A percentile compares a stretch with the other conserved stretches of the same genome.
Evolutionary conservation across 306 rosid species (phyloP).

Genomic region (Vachellia collinsii): DNA sequence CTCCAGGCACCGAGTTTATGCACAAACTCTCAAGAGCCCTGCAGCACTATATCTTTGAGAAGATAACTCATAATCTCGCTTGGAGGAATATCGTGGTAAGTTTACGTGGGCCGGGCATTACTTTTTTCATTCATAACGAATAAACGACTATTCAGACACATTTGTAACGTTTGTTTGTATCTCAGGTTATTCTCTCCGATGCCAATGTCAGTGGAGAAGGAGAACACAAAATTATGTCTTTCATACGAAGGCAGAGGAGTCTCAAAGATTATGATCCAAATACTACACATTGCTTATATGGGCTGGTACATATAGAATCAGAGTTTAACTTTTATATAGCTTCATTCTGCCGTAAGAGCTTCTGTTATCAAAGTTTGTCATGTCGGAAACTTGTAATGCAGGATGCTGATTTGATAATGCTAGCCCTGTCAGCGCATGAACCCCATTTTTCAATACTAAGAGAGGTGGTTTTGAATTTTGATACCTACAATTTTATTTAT

Average conservation of each 20-base stretch:
- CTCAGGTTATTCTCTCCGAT: constrained; percentile 9
- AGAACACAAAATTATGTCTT: constrained; percentile 63
- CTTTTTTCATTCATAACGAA: not conserved
- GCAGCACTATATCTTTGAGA: constrained; percentile 26
- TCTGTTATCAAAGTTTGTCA: not conserved
- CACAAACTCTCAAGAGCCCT: constrained; percentile 53
- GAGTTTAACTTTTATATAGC: not conserved
- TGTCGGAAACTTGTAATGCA: constrained; percentile 30
- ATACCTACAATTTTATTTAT: not conserved
- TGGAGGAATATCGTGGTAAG: constrained; percentile 56
- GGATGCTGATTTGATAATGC: constrained; percentile 72
- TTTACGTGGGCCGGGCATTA: not conserved
- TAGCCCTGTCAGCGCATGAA: constrained; percentile 62
- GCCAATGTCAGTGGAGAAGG: constrained; percentile 75
- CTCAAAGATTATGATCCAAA: constrained; percentile 51
- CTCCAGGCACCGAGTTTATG: constrained; percentile 75
- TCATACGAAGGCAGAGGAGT: constrained; percentile 47
- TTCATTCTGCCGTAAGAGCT: not conserved
- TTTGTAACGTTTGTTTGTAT: not conserved
- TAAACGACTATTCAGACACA: not conserved
- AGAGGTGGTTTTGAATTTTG: constrained; percentile 49
- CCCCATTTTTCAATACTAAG: constrained; percentile 65
- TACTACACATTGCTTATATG: constrained; percentile 62
- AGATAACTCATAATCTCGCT: constrained; percentile 30
- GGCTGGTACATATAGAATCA: constrained; percentile 42